Base-by-base conservation (phyloP, 805 yeast species). In the Yamadazyma endophytica region DNA sequence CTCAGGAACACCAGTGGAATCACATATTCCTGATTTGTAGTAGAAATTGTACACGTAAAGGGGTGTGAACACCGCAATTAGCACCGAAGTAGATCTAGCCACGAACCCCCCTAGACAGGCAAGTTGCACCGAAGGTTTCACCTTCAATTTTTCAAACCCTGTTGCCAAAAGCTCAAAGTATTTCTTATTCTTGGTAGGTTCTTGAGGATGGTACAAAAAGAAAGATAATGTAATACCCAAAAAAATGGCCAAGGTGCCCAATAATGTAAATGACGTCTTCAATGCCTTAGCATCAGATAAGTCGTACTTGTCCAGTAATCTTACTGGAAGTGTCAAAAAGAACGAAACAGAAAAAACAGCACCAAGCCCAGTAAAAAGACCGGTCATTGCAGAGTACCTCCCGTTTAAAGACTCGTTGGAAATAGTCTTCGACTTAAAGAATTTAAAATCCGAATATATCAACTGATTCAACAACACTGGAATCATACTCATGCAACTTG, bases 51-150 rank as follows among this genome's bases (percentile, higher is more conserved):
- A 78, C 26, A 80, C 78, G 50, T 70, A 65, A 22, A 80, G 56
- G 3, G 89, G 89, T 16, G 81, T 64, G 50, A 79, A 82, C 4
- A 77, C 66, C 0, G 83, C 56, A 6, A 72, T 65, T 3, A 70
- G 64, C 1, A 81, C 78, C 1, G 83, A 69, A 3, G 79, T 70
- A 4, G 83, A 67, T 29, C 88, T 69, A 3, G 87, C 75, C 12
- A 79, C 74, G 39, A 79, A 71, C 2, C 77, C 73, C 5, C 83
- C 84, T 12, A 69, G 43, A 44, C 77, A 81, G 0, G 86, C 79
- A 15, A 78, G 47, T 25, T 69, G 64, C 15, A 79, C 64, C 21
- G 67, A 60, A 9, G 65, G 63, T 47, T 73, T 71, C 31, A 58
- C 50, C 15, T 54, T 42, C 1, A 80, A 75, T 11, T 68, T 65